Percentiles rank a stretch among this genome's conserved stretches.
These are phyloP conservation scores for Austropuccinia psidii DNA, from an alignment of 1,284 basidiomycete genomes.

Conservation along the genomic window DNA sequence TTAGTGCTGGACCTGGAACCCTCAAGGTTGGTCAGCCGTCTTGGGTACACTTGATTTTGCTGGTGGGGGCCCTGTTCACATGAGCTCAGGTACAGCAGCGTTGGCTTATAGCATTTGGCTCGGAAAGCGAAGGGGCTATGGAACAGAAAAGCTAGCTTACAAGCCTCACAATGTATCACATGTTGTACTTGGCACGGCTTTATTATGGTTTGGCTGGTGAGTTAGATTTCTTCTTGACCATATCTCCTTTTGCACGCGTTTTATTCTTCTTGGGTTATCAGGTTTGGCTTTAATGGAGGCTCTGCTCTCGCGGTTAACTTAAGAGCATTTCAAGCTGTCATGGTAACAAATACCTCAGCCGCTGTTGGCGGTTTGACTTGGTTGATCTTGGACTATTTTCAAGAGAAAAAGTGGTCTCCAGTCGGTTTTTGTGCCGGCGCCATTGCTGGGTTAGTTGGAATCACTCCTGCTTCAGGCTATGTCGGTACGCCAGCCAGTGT, in stretches of 20 bases:
- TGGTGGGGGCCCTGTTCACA: slow-evolving; percentile 48
- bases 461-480: slow-evolving; percentile 83
- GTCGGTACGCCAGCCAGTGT: slow-evolving; percentile 79
- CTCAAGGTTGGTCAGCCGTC: slow-evolving; percentile 45
- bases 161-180: slow-evolving; percentile 49
- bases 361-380: slow-evolving; percentile 49
- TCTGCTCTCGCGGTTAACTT: slow-evolving; percentile 49
- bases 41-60: slow-evolving; percentile 48
- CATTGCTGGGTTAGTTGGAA: slow-evolving; percentile 67
- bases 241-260: neutral
- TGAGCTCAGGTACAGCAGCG: slow-evolving; percentile 40
- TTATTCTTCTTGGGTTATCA: slow-evolving; percentile 21
- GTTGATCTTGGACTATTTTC: slow-evolving; percentile 47
- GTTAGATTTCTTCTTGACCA: neutral
- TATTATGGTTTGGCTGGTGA: slow-evolving; percentile 49
- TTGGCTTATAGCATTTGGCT: slow-evolving; percentile 47
- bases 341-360: slow-evolving; percentile 49
- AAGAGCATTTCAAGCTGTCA: slow-evolving; percentile 49
- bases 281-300: slow-evolving; percentile 47
- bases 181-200: slow-evolving; percentile 49
- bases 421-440: slow-evolving; percentile 96
- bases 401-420: slow-evolving; percentile 43
- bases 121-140: slow-evolving; percentile 50
- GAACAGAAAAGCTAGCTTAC: slow-evolving; percentile 49
- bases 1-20: slow-evolving; percentile 44